Base-by-base conservation (phyloP, 2,329 filamentous ascomycete genomes). In the Periconia sp. region DNA sequence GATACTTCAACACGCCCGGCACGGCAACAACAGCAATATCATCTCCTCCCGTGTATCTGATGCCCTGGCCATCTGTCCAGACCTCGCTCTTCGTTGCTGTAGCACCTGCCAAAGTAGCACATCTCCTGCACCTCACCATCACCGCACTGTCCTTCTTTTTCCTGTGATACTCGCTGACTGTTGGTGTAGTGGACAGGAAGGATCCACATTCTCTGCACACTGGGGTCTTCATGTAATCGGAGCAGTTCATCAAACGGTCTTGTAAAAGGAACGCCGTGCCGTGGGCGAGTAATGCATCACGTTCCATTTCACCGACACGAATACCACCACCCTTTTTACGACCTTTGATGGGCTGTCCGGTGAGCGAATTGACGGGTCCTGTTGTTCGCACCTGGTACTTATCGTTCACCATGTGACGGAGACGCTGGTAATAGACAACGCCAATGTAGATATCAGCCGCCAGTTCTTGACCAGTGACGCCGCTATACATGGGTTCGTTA, bases 391-490 rank as follows among this genome's bases (percentile, higher is more conserved):
- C 94, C 72, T 99, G 94, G 79, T 89, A 99, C 74, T 99, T 99
- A 74, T 99, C 94, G 81, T 96, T 97, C 43, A 99, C 94, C 94
- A 99, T 99, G 85, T 99, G 94, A 69, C 94, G 82, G 48, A 99
- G 81, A 71, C 94, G 86, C 74, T 99, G 94, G 79, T 99, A 99
- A 79, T 97, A 97, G 48, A 99, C 94, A 9, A 96, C 86, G 33
- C 94, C 94, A 46, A 97, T 84, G 75, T 95, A 99, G 64, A 99
- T 97, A 68, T 99, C 94, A 5, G 91, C 92, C 15, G 86, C 85
- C 28, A 99, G 85, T 71, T 97, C 92, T 69, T 95, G 85, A 50
- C 94, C 94, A 0, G 94, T 99, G 69, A 97, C 92, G 29, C 94
- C 94, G 30, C 88, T 94, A 78, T 99, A 99, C 86, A 99, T 95